These are phyloP conservation scores for Oenanthe sinensis DNA, from an alignment of 129 eudicot species.

Conservation along the genomic window DNA sequence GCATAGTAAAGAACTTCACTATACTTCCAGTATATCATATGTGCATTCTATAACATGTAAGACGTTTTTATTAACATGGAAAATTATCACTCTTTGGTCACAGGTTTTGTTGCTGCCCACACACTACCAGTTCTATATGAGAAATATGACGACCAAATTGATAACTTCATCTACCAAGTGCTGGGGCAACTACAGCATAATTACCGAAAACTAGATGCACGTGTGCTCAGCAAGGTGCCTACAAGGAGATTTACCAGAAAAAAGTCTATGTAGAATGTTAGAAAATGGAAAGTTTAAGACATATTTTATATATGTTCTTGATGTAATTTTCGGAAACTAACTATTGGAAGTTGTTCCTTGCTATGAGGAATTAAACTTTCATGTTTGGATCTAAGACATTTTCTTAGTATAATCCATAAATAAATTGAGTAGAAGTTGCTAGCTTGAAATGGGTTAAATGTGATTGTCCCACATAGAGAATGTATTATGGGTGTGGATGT, in stretches of 20 bases:
- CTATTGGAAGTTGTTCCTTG: no score
- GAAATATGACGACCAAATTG: slow-evolving; percentile 66
- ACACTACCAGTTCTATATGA: slow-evolving; percentile 77
- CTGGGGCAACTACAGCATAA: slow-evolving; percentile 48
- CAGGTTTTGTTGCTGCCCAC: slow-evolving; percentile 88
- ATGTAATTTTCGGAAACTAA: no score
- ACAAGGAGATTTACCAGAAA: slow-evolving; percentile 34
- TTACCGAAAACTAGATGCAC: slow-evolving; percentile 59
- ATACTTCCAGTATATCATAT: not conserved
- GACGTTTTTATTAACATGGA: not conserved
- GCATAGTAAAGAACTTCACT: not conserved
- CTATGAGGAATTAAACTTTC: no score
- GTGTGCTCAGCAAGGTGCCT: slow-evolving; percentile 52
- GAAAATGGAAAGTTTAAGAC: no score
- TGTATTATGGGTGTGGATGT: no score
- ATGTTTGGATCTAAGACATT: no score
- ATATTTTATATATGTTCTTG: no score
- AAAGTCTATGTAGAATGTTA: slow-evolving; percentile 55
- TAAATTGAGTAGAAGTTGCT: no score
- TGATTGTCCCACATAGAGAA: no score
- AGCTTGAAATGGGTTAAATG: no score
- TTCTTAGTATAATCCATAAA: no score
- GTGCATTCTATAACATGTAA: not conserved
- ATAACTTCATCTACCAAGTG: slow-evolving; percentile 35
- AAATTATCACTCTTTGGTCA: not conserved